phyloP scores from a whole-genome alignment of 192 early-diverging fungal genomes.

The Rhizophagus sp. region DNA sequence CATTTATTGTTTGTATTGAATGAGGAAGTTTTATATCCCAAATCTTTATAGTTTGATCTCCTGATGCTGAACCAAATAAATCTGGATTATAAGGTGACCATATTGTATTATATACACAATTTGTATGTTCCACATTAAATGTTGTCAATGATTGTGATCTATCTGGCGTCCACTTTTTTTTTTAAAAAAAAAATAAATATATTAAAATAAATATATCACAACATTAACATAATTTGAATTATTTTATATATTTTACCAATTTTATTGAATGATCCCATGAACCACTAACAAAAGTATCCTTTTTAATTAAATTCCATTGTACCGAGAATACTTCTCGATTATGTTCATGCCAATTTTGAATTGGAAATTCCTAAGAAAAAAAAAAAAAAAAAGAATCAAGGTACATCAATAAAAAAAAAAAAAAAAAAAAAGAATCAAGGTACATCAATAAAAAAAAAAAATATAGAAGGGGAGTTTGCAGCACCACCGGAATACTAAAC shows the following conservation, averaged over 20 bases:
- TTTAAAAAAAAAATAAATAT: constrained; percentile 4
- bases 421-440: too few species aligned
- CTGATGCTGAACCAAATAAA: constrained; percentile 86
- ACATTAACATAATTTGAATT: neutral
- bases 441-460: too few species aligned
- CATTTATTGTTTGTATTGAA: constrained; percentile 65
- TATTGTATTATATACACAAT: constrained; percentile 87
- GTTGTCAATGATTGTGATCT: constrained; percentile 74
- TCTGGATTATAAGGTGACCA: constrained; percentile 60
- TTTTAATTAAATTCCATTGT: constrained; percentile 91
- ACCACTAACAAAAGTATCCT: constrained; percentile 85
- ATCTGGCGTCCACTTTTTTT: constrained; percentile 82
- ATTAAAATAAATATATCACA: neutral
- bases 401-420: too few species aligned
- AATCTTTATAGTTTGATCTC: constrained; percentile 87
- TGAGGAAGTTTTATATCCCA: constrained; percentile 84
- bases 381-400: too few species aligned
- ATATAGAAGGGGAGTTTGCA: too few species aligned
- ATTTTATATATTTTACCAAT: constrained; percentile 61
- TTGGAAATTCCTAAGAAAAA: constrained; percentile 71
- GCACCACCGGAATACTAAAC: constrained; percentile 40
- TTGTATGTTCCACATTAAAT: constrained; percentile 79
- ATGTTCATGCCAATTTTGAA: constrained; percentile 92
- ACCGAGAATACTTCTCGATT: constrained; percentile 90
- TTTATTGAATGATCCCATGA: constrained; percentile 97